Percentiles rank a stretch among this genome's conserved stretches.
Evolutionary conservation across 129 eudicot genomes (phyloP).

Genomic region (Escallonia herrerae): DNA sequence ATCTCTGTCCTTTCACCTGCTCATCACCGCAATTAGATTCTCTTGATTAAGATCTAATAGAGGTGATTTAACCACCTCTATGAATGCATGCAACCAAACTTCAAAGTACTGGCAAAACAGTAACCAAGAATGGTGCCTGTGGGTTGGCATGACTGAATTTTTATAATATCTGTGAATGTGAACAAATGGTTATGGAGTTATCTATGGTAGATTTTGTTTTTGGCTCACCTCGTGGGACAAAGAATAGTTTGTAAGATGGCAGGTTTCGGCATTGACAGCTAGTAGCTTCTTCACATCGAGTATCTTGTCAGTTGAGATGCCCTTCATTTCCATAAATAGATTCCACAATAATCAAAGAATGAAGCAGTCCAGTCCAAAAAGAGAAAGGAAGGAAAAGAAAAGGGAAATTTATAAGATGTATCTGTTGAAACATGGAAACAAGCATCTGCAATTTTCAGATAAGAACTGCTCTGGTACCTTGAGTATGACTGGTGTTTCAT

Average conservation of each 20-base stretch:
- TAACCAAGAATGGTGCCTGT: slow-evolving; percentile 66
- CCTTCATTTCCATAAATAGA: slow-evolving; percentile 38
- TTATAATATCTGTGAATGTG: slow-evolving; percentile 20
- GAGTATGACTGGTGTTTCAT: slow-evolving; percentile 74
- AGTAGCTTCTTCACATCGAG: slow-evolving; percentile 78
- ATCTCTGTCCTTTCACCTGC: slow-evolving; percentile 73
- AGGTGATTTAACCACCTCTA: background rate
- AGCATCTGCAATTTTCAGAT: background rate
- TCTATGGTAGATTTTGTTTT: background rate
- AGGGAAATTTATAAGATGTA: no score
- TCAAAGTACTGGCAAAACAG: slow-evolving; percentile 52
- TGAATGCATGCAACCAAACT: background rate
- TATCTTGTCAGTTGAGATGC: slow-evolving; percentile 86
- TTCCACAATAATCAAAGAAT: slow-evolving; percentile 1
- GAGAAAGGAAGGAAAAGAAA: no score
- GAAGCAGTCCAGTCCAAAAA: no score
- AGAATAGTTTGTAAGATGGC: slow-evolving; percentile 86
- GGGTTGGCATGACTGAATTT: slow-evolving; percentile 24
- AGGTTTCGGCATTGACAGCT: slow-evolving; percentile 79
- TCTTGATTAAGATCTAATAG: background rate
- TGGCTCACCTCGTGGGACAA: slow-evolving; percentile 76
- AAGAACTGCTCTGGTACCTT: slow-evolving; percentile 32
- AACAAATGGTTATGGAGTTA: slow-evolving; percentile 10
- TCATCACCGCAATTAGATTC: background rate
- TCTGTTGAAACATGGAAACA: background rate